Base-by-base conservation (phyloP, 2,329 filamentous ascomycete species). In the Cryphonectria naterciae region DNA sequence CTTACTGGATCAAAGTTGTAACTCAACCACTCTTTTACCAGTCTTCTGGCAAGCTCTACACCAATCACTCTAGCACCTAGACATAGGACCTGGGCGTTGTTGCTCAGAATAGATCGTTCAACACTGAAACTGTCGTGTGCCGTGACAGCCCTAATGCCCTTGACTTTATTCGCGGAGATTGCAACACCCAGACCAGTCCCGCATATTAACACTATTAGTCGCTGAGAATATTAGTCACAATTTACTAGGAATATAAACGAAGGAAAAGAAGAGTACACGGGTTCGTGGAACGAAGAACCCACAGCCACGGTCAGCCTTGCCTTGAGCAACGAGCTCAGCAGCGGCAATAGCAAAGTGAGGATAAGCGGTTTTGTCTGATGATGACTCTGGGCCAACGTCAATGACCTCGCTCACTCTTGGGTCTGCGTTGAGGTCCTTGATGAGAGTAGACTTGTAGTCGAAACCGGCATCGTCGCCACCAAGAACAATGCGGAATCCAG, bases 41-140 rank as follows among this genome's bases (percentile, higher is more conserved):
- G 79, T 76, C 93, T 85, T 76, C 93, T 87, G 58, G 93, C 93
- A 52, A 97, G 82, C 83, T 97, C 94, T 61, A 96, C 79, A 0
- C 94, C 93, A 58, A 97, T 88, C 0, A 97, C 93, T 28, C 93
- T 84, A 86, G 96, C 92, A 0, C 93, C 93, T 84, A 97, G 91
- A 79, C 94, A 97, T 72, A 97, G 82, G 43, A 97, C 93, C 82
- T 97, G 93, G 2, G 93, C 93, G 79, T 97, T 91, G 80, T 96
- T 97, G 83, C 91, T 94, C 77, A 95, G 82, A 10, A 97, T 87
- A 35, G 92, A 89, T 65, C 93, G 84, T 85, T 97, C 93, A 5
- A 97, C 93, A 70, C 88, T 91, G 84, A 95, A 97, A 75, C 90
- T 91, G 79, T 97, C 94, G 79, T 97, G 93, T 1, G 94, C 94